Evolutionary conservation across 495 filamentous ascomycete species (phyloP), one percentile per base, ranked within the genome.

Genomic region (Aspergillus sparsus): DNA sequence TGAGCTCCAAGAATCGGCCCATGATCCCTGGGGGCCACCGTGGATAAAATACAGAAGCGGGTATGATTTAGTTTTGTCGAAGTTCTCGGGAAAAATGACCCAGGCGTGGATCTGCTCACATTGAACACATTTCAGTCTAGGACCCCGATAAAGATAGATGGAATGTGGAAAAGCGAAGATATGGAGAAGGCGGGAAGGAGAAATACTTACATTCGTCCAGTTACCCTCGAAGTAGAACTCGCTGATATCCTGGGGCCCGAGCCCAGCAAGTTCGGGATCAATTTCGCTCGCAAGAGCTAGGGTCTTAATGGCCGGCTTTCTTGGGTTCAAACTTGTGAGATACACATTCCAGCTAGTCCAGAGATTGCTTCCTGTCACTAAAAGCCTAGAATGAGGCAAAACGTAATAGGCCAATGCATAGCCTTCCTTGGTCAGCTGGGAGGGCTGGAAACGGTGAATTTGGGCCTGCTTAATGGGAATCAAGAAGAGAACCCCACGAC

Each of bases 31-130:
- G 13, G 82, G 82, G 12, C 81, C 81, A 54, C 81, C 80, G 62
- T 85, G 82, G 49, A 85, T 73, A 50, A 75, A 76, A 66, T 75
- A 77, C 7, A 77, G 62, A 0, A 84, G 73, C 0, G 82, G 82
- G 58, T 85, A 85, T 21, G 58, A 78, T 63, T 79, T 76, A 53
- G 67, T 74, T 57, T 68, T 63, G 62, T 77, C 69, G 62, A 80
- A 84, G 62, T 63, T 67, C 51, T 70, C 64, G 10, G 81, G 81
- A 41, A 80, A 72, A 41, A 76, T 63, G 11, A 82, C 69, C 75
- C 76, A 84, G 11, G 81, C 71, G 36, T 85, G 82, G 55, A 85
- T 72, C 71, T 74, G 53, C 8, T 27, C 21, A 3, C 21, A 27
- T 27, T 1, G 21, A 27, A 27, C 1, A 27, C 1, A 27, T 27